Base-by-base conservation (phyloP, 2,329 filamentous ascomycete species). In the Paraconiothyrium brasiliense region DNA sequence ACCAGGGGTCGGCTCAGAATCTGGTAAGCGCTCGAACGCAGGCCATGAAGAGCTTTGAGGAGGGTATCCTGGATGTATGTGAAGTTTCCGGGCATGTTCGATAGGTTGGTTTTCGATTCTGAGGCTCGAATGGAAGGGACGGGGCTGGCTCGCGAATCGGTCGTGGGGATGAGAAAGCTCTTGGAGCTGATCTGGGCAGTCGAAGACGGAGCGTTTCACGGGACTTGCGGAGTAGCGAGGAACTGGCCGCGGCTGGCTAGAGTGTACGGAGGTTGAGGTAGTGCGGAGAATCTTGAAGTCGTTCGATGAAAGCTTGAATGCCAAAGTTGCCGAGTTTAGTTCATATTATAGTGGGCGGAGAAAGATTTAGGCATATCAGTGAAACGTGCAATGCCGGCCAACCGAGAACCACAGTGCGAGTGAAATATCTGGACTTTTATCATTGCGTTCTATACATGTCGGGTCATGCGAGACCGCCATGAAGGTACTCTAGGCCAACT, bases 381-480 rank as follows among this genome's bases (percentile, higher is more conserved):
- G 35, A 14, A 10, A 10, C 8, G 1, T 41, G 37, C 9, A 14
- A 13, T 3, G 10, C 5, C 37, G 16, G 37, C 37, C 2, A 41
- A 14, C 11, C 16, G 16, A 41, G 37, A 6, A 41, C 11, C 37
- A 41, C 37, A 13, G 11, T 16, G 37, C 1, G 11, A 16, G 3
- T 6, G 37, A 41, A 11, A 16, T 16, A 16, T 41, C 6, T 41
- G 13, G 9, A 13, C 6, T 6, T 41, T 16, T 41, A 16, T 41
- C 9, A 41, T 56, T 59, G 61, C 59, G 58, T 48, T 55, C 65
- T 58, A 58, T 54, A 27, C 46, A 30, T 48, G 46, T 30, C 46
- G 46, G 46, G 46, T 48, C 46, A 48, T 48, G 46, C 46, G 8
- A 48, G 24, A 11, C 24, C 46, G 27, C 46, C 46, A 48, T 30